A percentile compares a stretch with the other conserved stretches of the same genome.
These are phyloP conservation scores for Malus sylvestris DNA, from an alignment of 306 rosid genomes.

Conservation along the genomic window DNA sequence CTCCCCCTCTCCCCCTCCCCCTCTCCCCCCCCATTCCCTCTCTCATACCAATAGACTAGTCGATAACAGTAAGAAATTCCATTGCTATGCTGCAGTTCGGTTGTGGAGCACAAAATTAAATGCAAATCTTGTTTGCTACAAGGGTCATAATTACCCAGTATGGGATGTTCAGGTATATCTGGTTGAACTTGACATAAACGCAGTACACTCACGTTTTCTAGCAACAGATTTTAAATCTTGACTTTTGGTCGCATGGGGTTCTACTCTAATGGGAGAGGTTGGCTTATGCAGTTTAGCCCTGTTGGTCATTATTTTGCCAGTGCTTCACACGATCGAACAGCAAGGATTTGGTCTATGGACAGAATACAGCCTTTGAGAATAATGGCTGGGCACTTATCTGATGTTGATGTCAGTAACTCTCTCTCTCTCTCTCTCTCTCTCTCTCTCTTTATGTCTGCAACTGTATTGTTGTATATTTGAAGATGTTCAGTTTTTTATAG, in stretches of 20 bases:
- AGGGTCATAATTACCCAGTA: slow-evolving; percentile 97
- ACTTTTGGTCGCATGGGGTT: background rate
- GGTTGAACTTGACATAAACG: slow-evolving; percentile 3
- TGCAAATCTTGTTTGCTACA: slow-evolving; percentile 93
- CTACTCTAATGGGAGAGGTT: background rate
- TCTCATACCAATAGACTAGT: background rate
- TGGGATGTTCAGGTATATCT: slow-evolving; percentile 94
- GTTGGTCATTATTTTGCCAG: slow-evolving; percentile 96
- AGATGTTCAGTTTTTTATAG: background rate
- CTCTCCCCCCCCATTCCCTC: background rate
- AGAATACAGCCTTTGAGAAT: slow-evolving; percentile 86
- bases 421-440: background rate
- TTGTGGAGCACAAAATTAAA: slow-evolving; percentile 86
- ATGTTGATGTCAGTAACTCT: slow-evolving; percentile 79
- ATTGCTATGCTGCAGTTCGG: slow-evolving; percentile 58
- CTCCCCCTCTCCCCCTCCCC: background rate
- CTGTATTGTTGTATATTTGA: background rate
- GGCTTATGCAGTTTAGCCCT: slow-evolving; percentile 80
- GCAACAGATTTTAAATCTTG: background rate
- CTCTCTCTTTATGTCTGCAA: background rate
- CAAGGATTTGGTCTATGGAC: slow-evolving; percentile 95
- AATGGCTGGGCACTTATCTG: slow-evolving; percentile 97
- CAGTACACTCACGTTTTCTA: background rate
- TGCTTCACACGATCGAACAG: slow-evolving; percentile 94
- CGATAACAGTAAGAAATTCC: slow-evolving; percentile 1